These are phyloP conservation scores for Gentiana dahurica DNA, from an alignment of 257 asterid species.

Conservation along the genomic window DNA sequence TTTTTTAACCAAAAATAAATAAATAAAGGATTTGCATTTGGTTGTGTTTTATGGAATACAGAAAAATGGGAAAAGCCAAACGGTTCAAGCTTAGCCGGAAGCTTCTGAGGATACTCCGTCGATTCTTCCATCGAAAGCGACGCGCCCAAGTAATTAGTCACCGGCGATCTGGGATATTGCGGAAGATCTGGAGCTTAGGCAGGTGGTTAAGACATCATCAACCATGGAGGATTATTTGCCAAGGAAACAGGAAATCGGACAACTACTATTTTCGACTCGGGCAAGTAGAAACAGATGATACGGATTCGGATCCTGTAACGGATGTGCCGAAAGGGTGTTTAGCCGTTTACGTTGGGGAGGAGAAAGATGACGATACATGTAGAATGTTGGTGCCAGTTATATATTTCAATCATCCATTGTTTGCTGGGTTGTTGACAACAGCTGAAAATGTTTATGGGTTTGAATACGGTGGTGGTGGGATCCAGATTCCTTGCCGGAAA, in stretches of 20 bases:
- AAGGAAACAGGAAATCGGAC: slow-evolving; percentile 13
- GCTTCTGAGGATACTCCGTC: slow-evolving; percentile 26
- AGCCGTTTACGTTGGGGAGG: slow-evolving; percentile 58
- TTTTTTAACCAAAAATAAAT: too few species aligned
- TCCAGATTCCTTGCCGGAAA: slow-evolving; percentile 60
- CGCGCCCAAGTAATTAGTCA: slow-evolving; percentile 6
- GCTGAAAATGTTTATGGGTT: slow-evolving; percentile 55
- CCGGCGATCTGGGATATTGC: slow-evolving; percentile 12
- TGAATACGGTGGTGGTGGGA: slow-evolving; percentile 52
- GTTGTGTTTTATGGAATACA: slow-evolving; percentile 3
- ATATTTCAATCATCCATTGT: slow-evolving; percentile 54
- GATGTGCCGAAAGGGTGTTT: slow-evolving; percentile 47
- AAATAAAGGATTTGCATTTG: too few species aligned
- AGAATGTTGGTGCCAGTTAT: slow-evolving; percentile 62
- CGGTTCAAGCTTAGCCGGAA: slow-evolving; percentile 38
- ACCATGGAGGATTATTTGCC: slow-evolving; percentile 12
- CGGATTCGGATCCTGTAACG: neutral
- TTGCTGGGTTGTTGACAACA: slow-evolving; percentile 38
- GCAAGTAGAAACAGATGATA: slow-evolving; percentile 8
- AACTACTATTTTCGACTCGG: slow-evolving; percentile 23
- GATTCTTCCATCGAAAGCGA: slow-evolving; percentile 24
- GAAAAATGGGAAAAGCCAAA: slow-evolving; percentile 27
- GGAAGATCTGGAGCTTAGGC: slow-evolving; percentile 29
- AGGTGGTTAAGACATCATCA: slow-evolving; percentile 13
- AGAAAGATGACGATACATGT: slow-evolving; percentile 30